Evolutionary conservation across 179 eudicot species (phyloP), one percentile per base, ranked within the genome.

Genomic region (Beta macrorhiza): DNA sequence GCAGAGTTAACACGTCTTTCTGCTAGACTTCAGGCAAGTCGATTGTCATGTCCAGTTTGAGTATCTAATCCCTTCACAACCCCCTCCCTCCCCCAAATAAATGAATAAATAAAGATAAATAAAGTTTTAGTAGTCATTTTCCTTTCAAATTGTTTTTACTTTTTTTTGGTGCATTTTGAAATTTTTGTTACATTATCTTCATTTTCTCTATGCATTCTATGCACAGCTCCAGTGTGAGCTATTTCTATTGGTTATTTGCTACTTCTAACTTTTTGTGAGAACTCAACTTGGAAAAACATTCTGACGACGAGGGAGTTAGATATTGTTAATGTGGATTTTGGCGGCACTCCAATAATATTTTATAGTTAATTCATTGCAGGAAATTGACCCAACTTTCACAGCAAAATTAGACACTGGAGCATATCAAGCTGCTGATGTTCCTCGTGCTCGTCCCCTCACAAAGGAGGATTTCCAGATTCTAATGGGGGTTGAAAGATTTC

Each of bases 401-500:
- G 84, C 91, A 51, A 92, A 88, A 82, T 76, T 88, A 53, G 98
- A 92, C 52, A 52, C 82, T n/a, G 90, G 91, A 69, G 29, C 84
- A 51, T 67, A 56, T 29, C 89, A 85, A 79, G 78, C 93, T 32
- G 73, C 87, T 58, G 97, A 93, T 81, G 86, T 76, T 64, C 96
- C 97, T 11, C 90, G 88, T 52, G 78, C 89, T 61, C 98, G 98
- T 76, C 91, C 92, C 64, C 87, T 90, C 37, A 94, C 98, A 32
- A 87, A 91, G 86, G 98, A 96, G 88, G 99, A 96, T 91, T 96
- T 89, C 82, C 97, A 94, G 78, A 88, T 96, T 22, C 70, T 82
- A 56, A 86, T 94, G 47, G 99, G 94, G 42, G 96, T 96, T 49
- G 99, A 96, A 87, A 90, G 99, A 84, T 96, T 96, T 72, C 86